Base-by-base conservation (phyloP, 371 early-diverging fungal genomes). In the Syncephalastrum sp. region DNA sequence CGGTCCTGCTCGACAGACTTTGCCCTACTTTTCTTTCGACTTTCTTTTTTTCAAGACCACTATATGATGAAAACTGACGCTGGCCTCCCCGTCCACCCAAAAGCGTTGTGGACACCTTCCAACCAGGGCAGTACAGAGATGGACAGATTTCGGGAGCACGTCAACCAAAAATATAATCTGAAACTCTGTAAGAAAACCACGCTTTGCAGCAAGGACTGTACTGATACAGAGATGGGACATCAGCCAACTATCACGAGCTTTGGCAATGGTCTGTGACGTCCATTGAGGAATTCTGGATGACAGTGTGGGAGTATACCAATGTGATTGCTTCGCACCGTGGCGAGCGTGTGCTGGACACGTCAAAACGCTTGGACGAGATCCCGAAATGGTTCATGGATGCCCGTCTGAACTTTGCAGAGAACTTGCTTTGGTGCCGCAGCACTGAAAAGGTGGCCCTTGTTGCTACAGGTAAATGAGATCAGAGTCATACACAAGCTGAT, bases 321-420 rank as follows among this genome's bases (percentile, higher is more conserved):
- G 82, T 97, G 29, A 70, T 84, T 41, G 56, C 77, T 7, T 88
- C 89, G 15, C 62, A 60, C 10, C 63, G 66, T 21, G 67, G 67
- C 6, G 44, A 51, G 0, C 64, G 83, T 59, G 81, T 87, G 12
- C 66, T 96, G 3, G 91, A 95, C 63, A 64, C 69, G 23, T 60
- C 68, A 5, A 82, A 77, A 16, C 74, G 80, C 5, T 94, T 98
- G 92, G 89, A 89, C 65, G 59, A 69, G 10, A 88, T 96, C 49
- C 97, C 98, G 4, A 82, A 80, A 47, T 98, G 98, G 98, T 98
- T 97, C 73, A 49, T 75, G 27, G 94, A 90, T 4, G 82, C 91
- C 0, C 75, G 81, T 15, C 74, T 98, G 38, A 98, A 97, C 76
- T 95, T 91, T 72, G 91, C 97, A 25, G 95, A 98, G 65, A 96